Base-by-base conservation (phyloP, 2,329 filamentous ascomycete genomes). In the Curvularia eragrostidis region DNA sequence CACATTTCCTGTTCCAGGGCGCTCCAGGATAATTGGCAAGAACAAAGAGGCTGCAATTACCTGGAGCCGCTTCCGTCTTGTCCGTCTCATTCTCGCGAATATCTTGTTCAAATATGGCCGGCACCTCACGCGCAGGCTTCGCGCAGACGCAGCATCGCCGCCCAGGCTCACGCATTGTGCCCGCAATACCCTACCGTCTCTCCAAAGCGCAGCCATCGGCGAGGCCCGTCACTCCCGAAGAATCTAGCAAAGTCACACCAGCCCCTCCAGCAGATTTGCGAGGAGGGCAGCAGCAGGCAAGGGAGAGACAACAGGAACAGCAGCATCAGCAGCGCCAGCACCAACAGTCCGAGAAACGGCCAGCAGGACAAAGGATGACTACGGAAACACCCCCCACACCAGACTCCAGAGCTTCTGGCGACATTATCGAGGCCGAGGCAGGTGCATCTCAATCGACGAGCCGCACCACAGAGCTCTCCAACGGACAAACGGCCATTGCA, bases 1-100 rank as follows among this genome's bases (percentile, higher is more conserved):
- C 58, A 59, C 63, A 58, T 54, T 46, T 49, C 58, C 63, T 42
- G 26, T 51, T 48, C 50, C 58, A 63, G 65, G 69, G 75, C 75
- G 74, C 76, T 78, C 76, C 75, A 77, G 74, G 76, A 73, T 76
- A 77, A 77, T 78, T 77, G 75, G 66, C 70, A 69, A 64, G 41
- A 58, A 51, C 47, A 41, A 52, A 56, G 26, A 58, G 52, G 58
- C 61, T 68, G 66, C 73, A 76, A 75, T 77, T 78, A 76, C 75
- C 75, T 78, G 76, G 76, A 78, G 75, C 71, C 73, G 75, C 75
- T 75, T 59, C 62, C 58, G 56, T 61, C 56, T 34, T 39, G 42
- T 52, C 48, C 47, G 5, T 36, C 41, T 44, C 44, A 39, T 47
- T 34, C 28, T 32, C 58, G 21, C 38, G 23, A 43, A 44, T 18